Evolutionary conservation across 768 basidiomycete species (phyloP), one percentile per base, ranked within the genome.

Genomic region (Hericium rajendrae): DNA sequence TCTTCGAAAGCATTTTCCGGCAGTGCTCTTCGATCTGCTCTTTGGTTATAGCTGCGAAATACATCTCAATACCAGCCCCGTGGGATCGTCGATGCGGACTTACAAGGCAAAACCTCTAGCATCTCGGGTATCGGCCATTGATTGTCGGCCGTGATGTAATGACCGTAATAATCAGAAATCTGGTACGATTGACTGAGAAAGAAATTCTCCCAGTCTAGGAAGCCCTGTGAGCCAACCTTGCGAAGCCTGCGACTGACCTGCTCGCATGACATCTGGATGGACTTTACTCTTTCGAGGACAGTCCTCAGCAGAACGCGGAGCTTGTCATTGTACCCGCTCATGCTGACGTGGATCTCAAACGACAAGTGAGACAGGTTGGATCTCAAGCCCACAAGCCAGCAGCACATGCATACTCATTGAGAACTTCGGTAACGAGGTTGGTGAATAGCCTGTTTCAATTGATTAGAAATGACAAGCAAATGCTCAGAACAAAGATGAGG

Each of bases 251-350:
- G 48, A 15, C 75, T 43, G 51, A 93, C 91, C 74, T 91, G 83
- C 70, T 97, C 91, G 66, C 86, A 88, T 68, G 94, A 82, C 28
- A 97, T 75, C 62, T 78, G 73, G 51, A 93, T 72, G 24, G 72
- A 72, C 68, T 81, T 86, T 60, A 86, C 74, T 62, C 81, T 83
- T 59, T 85, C 80, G 46, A 94, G 67, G 54, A 97, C 80, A 60
- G 84, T 78, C 64, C 84, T 73, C 6, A 85, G 78, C 40, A 98
- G 78, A 2, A 88, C 82, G 6, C 81, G 73, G 61, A 91, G 74
- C 71, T 95, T 97, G 72, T 98, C 94, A 66, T 93, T 94, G 73
- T 97, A 98, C 6, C 97, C 97, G 49, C 76, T 79, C 54, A 91
- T 74, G 2, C 77, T 74, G 48, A 97, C 70, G 43, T 74, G 80